These are phyloP conservation scores for Massarina eburnea DNA, from an alignment of 2,329 filamentous ascomycete species.

Conservation along the genomic window DNA sequence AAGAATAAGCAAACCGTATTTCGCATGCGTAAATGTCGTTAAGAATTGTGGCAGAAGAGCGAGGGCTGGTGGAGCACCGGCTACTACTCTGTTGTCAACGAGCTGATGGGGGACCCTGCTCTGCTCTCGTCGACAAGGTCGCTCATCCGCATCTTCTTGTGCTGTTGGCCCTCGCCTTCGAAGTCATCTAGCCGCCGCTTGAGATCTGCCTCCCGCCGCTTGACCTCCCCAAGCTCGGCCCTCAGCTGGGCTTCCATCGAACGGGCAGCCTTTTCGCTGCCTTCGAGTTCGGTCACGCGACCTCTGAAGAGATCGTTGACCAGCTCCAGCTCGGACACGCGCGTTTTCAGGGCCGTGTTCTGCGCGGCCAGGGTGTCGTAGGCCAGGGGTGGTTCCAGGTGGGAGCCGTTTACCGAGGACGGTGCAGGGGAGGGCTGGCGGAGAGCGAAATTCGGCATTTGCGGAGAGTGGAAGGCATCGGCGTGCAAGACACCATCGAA, in stretches of 20 bases:
- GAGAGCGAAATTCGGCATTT: constrained; percentile 45
- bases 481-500: constrained; percentile 76
- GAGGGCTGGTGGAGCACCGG: constrained; percentile 1
- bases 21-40: constrained; percentile 20
- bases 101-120: constrained; percentile 36
- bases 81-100: constrained; percentile 31
- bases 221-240: constrained; percentile 69
- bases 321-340: constrained; percentile 91
- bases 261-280: constrained; percentile 68
- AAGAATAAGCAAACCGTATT: constrained; percentile 10
- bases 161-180: constrained; percentile 49
- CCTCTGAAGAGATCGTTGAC: constrained; percentile 77
- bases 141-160: constrained; percentile 60
- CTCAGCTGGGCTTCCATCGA: constrained; percentile 60
- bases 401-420: constrained; percentile 61
- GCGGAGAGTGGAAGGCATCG: constrained; percentile 65
- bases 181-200: constrained; percentile 77
- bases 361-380: constrained; percentile 78
- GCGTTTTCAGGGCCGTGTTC: constrained; percentile 88
- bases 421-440: constrained; percentile 59
- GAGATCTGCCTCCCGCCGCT: constrained; percentile 76
- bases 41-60: constrained; percentile 11
- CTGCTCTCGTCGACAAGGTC: constrained; percentile 54
- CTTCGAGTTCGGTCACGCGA: constrained; percentile 71
- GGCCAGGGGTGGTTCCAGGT: constrained; percentile 70